These are phyloP conservation scores for Paxillus rubicundulus DNA, from an alignment of 768 basidiomycete species.

Conservation along the genomic window DNA sequence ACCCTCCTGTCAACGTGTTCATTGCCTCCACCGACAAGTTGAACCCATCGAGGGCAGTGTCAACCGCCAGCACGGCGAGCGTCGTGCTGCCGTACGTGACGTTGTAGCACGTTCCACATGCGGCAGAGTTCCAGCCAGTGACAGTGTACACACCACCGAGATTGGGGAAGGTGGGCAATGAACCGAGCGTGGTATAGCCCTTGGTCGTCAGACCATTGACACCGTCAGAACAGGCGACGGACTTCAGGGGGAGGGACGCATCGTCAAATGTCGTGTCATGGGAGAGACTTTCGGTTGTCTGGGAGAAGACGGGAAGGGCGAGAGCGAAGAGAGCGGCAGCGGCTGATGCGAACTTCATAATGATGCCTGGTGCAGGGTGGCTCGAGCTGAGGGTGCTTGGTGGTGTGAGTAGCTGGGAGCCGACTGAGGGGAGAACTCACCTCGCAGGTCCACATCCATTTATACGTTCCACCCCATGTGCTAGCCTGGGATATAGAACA, in stretches of 20 bases:
- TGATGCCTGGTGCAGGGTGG: background rate
- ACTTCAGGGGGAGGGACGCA: constrained; percentile 9
- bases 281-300: constrained; percentile 15
- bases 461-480: constrained; percentile 9
- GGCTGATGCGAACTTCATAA: constrained; percentile 27
- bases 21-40: constrained; percentile 53
- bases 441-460: constrained; percentile 1
- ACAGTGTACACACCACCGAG: constrained; percentile 35
- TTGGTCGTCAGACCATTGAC: constrained; percentile 28
- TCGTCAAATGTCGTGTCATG: constrained; percentile 35
- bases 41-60: constrained; percentile 34
- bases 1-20: constrained; percentile 48
- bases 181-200: constrained; percentile 33
- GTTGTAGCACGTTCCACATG: constrained; percentile 35
- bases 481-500: background rate
- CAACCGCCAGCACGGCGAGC: constrained; percentile 29
- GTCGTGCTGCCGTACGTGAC: constrained; percentile 25
- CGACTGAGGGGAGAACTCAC: background rate
- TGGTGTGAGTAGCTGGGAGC: background rate
- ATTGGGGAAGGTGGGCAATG: constrained; percentile 31
- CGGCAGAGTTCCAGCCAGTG: constrained; percentile 26
- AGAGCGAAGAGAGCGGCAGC: constrained; percentile 8
- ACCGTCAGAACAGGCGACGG: constrained; percentile 35
- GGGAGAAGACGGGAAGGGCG: constrained; percentile 17
- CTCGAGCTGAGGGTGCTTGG: background rate